Evolutionary conservation across 2,329 filamentous ascomycete genomes (phyloP).

Genomic region (Calonectria pseudoturangicola): DNA sequence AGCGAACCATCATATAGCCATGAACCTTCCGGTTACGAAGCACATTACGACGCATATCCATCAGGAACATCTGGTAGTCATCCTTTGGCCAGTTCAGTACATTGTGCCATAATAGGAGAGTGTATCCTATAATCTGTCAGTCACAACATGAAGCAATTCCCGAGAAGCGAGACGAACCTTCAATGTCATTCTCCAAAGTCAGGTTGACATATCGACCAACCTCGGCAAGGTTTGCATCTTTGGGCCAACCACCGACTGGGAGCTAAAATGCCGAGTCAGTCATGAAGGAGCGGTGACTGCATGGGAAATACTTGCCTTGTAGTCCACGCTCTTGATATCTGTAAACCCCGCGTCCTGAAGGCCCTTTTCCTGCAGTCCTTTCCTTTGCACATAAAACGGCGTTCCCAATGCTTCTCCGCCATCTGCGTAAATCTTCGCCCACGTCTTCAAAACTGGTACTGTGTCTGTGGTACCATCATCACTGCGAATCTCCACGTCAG

Average conservation of each 20-base stretch:
- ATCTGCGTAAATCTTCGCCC: conserved; percentile 16
- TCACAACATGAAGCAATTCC: too few species aligned
- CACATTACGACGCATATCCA: conserved; percentile 31
- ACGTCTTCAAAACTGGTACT: conserved; percentile 25
- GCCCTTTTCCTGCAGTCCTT: neutral
- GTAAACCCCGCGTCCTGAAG: conserved; percentile 23
- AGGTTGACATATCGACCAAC: conserved; percentile 30
- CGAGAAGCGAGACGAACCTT: neutral
- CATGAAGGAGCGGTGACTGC: neutral
- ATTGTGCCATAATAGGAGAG: conserved; percentile 34
- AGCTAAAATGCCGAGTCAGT: conserved; percentile 12
- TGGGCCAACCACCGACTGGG: conserved; percentile 35
- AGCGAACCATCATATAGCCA: conserved; percentile 37
- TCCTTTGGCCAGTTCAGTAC: conserved; percentile 33
- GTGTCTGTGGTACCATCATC: conserved; percentile 35
- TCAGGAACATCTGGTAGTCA: conserved; percentile 36
- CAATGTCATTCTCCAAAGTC: conserved; percentile 38
- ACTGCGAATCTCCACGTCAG: conserved; percentile 31
- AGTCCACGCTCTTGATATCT: conserved; percentile 24
- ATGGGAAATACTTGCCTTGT: conserved; percentile 21
- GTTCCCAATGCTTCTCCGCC: conserved; percentile 26
- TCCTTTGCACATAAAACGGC: conserved; percentile 18
- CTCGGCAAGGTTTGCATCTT: conserved; percentile 31
- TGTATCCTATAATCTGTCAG: conserved; percentile 25
- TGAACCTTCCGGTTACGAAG: conserved; percentile 34